Conservation (phyloP, 371 early-diverging fungal genomes). For the Actinomortierella ambigua region DNA sequence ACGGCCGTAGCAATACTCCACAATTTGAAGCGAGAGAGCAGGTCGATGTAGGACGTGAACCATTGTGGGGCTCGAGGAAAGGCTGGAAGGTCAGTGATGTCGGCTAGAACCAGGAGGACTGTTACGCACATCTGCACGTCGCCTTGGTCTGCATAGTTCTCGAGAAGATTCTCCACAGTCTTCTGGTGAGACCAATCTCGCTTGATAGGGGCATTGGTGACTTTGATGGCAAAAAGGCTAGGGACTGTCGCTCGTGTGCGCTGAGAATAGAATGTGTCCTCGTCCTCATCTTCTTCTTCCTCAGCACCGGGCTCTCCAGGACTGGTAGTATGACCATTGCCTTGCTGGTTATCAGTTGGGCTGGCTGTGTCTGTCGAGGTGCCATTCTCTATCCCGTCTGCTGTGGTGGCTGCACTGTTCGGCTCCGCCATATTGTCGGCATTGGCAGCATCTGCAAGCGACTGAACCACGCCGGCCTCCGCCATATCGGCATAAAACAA, state of each 20-base stretch:
- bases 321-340: neutral
- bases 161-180: slow-evolving; percentile 60
- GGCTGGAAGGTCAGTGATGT: slow-evolving; percentile 50
- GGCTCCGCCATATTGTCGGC: slow-evolving; percentile 5
- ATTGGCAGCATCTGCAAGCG: slow-evolving; percentile 9
- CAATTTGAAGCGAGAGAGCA: slow-evolving; percentile 78
- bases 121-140: slow-evolving; percentile 89
- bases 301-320: slow-evolving; percentile 16
- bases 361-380: neutral
- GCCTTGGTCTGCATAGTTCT: slow-evolving; percentile 81
- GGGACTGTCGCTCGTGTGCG: slow-evolving; percentile 12
- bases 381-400: slow-evolving; percentile 6
- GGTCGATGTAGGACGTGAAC: slow-evolving; percentile 77
- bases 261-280: slow-evolving; percentile 4
- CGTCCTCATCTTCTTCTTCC: slow-evolving; percentile 15
- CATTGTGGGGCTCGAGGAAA: slow-evolving; percentile 65
- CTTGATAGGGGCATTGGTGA: slow-evolving; percentile 48
- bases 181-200: slow-evolving; percentile 62
- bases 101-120: slow-evolving; percentile 62
- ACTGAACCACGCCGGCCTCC: slow-evolving; percentile 25
- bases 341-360: neutral
- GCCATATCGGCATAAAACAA: slow-evolving; percentile 58
- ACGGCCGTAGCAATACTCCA: slow-evolving; percentile 73
- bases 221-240: slow-evolving; percentile 34
- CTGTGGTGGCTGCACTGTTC: neutral